Base-by-base conservation (phyloP, 805 yeast species). In the Lachancea dasiensis region DNA sequence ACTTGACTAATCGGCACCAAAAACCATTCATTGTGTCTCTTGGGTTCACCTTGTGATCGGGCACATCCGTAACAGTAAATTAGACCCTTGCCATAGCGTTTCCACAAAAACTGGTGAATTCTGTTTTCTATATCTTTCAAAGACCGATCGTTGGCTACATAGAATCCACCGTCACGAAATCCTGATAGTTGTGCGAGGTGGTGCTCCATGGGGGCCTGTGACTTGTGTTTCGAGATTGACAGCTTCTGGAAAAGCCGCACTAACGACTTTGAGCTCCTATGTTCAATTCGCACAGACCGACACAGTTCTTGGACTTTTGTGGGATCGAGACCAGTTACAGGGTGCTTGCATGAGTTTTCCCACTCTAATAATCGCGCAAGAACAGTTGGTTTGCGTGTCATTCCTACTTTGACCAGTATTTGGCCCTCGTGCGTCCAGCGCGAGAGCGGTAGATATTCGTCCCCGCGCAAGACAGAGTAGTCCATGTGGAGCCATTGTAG, bases 1-100 rank as follows among this genome's bases (percentile, higher is more conserved):
- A 58, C 41, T 9, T 57, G 54, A 6, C 23, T 19, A 2, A 54
- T 46, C 5, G 60, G 56, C 5, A 58, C 46, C 27, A 46, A 37
- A 23, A 51, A 49, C 59, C 61, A 55, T 36, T 56, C 62, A 3
- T 37, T 37, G 41, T 60, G 61, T 28, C 48, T 45, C 19, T 47
- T 52, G 23, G 40, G 40, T 8, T 45, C 27, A 6, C 47, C 47
- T 5, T 28, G 29, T 45, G 28, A 45, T 49, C 11, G 27, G 17
- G 46, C 63, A 58, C 4, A n/a, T n/a, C 59, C 61, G 25, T 48
- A 44, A 32, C 63, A 58, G 39, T 50, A 43, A 14, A 56, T 40
- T 4, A 51, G 26, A 0, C 60, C 61, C 34, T 53, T 51, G 0
- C 61, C 63, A 21, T 48, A 56, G 28, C 46, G 44, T 34, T 49